Evolutionary conservation across 2,329 filamentous ascomycete genomes (phyloP).

Genomic region (Colletotrichum theobromicola): DNA sequence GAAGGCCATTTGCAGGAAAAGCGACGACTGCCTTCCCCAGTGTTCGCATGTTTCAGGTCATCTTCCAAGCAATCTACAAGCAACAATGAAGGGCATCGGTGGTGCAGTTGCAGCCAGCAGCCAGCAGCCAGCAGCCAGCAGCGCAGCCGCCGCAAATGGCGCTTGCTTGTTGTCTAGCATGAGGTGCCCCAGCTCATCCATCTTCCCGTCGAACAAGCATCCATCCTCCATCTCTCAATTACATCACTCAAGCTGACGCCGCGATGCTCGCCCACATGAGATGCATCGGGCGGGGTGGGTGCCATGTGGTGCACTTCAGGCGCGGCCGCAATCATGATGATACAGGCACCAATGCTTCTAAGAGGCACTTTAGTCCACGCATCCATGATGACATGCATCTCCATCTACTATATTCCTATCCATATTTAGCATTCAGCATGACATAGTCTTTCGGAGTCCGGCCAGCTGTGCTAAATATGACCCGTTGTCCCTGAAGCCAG

Average conservation of each 20-base stretch:
- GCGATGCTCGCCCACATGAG: neutral
- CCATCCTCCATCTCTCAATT: neutral
- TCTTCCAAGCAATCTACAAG: constrained; percentile 12
- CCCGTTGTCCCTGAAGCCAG: neutral
- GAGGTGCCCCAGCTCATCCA: neutral
- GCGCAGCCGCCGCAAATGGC: neutral
- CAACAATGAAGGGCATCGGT: constrained; percentile 4
- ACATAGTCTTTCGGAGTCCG: constrained; percentile 9
- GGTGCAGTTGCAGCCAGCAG: neutral
- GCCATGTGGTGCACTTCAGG: neutral
- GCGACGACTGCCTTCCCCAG: constrained; percentile 7
- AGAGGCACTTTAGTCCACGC: neutral
- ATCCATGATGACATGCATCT: neutral
- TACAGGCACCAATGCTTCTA: neutral
- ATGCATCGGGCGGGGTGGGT: neutral
- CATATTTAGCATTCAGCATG: constrained; percentile 14
- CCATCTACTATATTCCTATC: neutral
- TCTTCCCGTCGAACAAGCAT: neutral
- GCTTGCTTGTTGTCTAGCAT: neutral
- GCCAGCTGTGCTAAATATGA: constrained; percentile 2
- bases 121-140: constrained; percentile 7
- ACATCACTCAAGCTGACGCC: constrained; percentile 1
- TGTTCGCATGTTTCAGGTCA: constrained; percentile 11
- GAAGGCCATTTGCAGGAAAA: neutral
- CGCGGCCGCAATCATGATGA: constrained; percentile 3